Evolutionary conservation across 441 rosid genomes (phyloP), one percentile per base, ranked within the genome.

Genomic region (Bocquillonia castaneifolia): DNA sequence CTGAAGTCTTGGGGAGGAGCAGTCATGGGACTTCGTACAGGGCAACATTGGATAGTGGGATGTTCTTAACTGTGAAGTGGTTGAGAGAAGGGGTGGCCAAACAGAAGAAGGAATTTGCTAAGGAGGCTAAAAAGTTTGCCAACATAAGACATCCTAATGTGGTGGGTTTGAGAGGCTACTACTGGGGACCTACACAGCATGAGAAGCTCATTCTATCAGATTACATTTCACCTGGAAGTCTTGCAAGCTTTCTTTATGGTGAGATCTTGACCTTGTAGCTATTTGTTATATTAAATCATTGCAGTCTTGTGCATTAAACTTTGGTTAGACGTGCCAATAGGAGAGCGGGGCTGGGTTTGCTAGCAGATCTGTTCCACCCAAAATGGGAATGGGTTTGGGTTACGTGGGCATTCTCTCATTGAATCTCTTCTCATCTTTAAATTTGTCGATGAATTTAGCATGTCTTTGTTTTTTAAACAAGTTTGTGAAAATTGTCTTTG

Each of bases 161-260:
- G 36, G 99, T 92, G 50, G 92, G 96, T 53, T 84, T 94, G 74
- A 79, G 90, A 79, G 99, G 99, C 18, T 94, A 94, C 84, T 94
- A 94, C 60, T 94, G 99, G 99, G 99, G 99, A 31, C 99, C 97
- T 10, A 91, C 97, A 17, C 97, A 88, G 74, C 99, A 94, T 53
- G 99, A 94, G 79, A 94, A 94, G 85, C 94, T 94, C 74, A 92
- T 94, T 81, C 90, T 94, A 65, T 94, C 97, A 0, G 99, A 94
- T 80, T 92, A 82, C 56, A 84, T 94, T 68, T 85, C 94, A 4
- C 96, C 97, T 48, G 99, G 99, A 80, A 94, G 97, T 79, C 99
- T 94, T 23, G 91, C 97, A 36, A 87, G 88, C 90, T 94, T 88
- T 84, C 93, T 94, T 66, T 94, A 91, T 56, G 99, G 99, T 94